Evolutionary conservation across 2,329 filamentous ascomycete species (phyloP).

Genomic region (Pseudogymnoascus sp.): DNA sequence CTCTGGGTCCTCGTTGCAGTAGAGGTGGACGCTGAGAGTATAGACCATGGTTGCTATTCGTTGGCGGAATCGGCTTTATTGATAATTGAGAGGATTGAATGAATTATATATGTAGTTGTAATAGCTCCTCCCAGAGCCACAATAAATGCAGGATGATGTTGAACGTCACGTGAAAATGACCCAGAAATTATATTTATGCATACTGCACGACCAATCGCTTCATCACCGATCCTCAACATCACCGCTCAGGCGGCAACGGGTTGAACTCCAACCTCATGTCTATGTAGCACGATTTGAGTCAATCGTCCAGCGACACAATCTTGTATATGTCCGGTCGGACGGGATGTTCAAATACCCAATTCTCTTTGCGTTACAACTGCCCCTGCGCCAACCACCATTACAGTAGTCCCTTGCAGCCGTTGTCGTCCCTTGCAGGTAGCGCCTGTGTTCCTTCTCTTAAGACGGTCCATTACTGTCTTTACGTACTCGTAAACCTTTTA

Average conservation of each 20-base stretch:
- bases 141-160: background rate
- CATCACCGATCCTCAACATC: background rate
- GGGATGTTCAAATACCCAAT: background rate
- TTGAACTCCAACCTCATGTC: background rate
- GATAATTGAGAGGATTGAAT: background rate
- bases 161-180: background rate
- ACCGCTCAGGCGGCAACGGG: background rate
- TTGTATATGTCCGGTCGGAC: background rate
- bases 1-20: slow-evolving; percentile 57
- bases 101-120: background rate
- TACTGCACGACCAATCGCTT: background rate
- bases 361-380: background rate
- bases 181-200: background rate
- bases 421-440: background rate
- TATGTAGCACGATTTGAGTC: background rate
- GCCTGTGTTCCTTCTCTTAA: background rate
- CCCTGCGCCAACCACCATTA: background rate
- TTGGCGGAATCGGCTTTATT: background rate
- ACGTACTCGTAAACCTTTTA: background rate
- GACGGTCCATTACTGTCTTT: background rate
- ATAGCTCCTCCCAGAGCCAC: background rate
- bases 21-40: slow-evolving; percentile 60
- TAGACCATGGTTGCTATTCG: slow-evolving; percentile 47
- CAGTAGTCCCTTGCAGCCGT: background rate
- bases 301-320: background rate